Percentiles rank a stretch among this genome's conserved stretches.
Evolutionary conservation across 2,329 filamentous ascomycete species (phyloP).

Genomic region (Aspergillus alliaceus): DNA sequence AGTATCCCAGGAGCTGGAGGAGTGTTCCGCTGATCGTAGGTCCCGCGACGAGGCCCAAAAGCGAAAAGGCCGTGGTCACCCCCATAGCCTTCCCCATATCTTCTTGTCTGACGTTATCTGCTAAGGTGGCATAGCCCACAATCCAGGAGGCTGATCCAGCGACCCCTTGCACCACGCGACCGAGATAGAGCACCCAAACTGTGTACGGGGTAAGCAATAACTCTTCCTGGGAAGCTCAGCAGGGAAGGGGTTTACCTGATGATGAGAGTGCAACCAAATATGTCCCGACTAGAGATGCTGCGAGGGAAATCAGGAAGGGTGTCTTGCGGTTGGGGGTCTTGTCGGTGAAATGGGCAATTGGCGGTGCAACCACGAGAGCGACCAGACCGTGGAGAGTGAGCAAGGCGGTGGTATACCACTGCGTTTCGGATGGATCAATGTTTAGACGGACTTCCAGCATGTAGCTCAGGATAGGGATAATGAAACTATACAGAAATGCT

Average conservation of each 20-base stretch:
- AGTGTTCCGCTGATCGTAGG: slow-evolving; percentile 20
- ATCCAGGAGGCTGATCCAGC: slow-evolving; percentile 24
- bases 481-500: slow-evolving; percentile 23
- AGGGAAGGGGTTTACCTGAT: no score
- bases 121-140: slow-evolving; percentile 22
- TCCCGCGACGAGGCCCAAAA: slow-evolving; percentile 15
- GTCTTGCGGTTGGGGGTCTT: slow-evolving; percentile 6
- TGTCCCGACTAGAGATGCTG: slow-evolving; percentile 13
- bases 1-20: slow-evolving; percentile 22
- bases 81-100: slow-evolving; percentile 24
- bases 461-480: slow-evolving; percentile 24
- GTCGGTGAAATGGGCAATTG: slow-evolving; percentile 16
- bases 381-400: slow-evolving; percentile 19
- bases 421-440: slow-evolving; percentile 15
- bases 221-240: no score
- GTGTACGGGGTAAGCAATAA: not conserved
- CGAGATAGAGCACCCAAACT: slow-evolving; percentile 19
- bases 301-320: slow-evolving; percentile 13
- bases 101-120: slow-evolving; percentile 14
- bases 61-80: slow-evolving; percentile 14
- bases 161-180: slow-evolving; percentile 23
- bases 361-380: slow-evolving; percentile 11
- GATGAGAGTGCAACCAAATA: slow-evolving; percentile 6
- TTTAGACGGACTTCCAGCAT: slow-evolving; percentile 23
- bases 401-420: slow-evolving; percentile 14